A percentile compares a stretch with the other conserved stretches of the same genome.
Conservation (phyloP, 1,284 basidiomycete genomes). For the Golubevia pallescens region DNA sequence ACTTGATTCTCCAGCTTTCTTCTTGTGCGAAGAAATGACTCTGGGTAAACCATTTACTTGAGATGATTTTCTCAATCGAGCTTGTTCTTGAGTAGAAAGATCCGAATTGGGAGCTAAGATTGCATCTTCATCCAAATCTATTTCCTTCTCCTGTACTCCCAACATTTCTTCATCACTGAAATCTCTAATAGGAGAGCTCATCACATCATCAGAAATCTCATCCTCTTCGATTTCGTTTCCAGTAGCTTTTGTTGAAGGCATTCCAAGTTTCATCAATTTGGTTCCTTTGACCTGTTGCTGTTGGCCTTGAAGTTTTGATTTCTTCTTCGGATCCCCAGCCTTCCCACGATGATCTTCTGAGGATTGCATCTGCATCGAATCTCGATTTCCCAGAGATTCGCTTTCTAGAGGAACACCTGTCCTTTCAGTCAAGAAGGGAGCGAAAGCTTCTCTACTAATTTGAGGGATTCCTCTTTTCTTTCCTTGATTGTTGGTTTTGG, state of each 20-base stretch:
- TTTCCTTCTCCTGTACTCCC: background rate
- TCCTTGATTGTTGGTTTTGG: background rate
- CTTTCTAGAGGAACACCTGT: background rate
- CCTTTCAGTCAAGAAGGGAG: background rate
- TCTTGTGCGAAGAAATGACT: background rate
- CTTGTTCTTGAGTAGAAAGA: background rate
- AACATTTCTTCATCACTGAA: background rate
- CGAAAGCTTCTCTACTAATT: background rate
- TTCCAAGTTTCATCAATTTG: background rate
- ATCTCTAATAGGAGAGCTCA: background rate
- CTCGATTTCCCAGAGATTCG: background rate
- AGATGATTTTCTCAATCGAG: background rate
- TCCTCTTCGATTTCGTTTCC: background rate
- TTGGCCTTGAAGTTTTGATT: background rate
- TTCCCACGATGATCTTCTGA: background rate
- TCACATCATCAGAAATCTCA: background rate
- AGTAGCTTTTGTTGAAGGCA: background rate
- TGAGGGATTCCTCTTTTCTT: background rate
- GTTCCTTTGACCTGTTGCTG: background rate
- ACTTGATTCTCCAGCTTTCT: background rate
- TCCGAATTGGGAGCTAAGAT: background rate
- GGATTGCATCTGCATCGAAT: background rate
- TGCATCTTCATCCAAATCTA: background rate
- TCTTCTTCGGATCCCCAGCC: background rate
- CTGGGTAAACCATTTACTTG: too few relatives aligned